A percentile compares a stretch with the other conserved stretches of the same genome.
Conservation (phyloP, 495 filamentous ascomycete genomes). For the Pyronema omphalodes region DNA sequence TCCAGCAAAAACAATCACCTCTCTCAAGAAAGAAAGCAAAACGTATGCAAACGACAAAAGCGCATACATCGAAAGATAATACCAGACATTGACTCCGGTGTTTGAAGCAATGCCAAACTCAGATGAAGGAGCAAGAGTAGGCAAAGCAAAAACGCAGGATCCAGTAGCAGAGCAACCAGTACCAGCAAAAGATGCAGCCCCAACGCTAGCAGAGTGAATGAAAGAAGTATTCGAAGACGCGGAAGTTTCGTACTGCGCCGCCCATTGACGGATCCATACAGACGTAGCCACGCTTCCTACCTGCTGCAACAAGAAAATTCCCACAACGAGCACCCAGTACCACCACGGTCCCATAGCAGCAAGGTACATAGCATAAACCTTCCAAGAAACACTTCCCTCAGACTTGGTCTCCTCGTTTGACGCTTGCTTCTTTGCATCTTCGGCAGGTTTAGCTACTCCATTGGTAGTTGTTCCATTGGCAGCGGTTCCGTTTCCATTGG, state of each 20-base stretch:
- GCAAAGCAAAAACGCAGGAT: conserved; percentile 16
- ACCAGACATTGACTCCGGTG: conserved; percentile 47
- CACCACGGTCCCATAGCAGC: conserved; percentile 81
- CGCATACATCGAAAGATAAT: conserved; percentile 73
- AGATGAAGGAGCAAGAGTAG: conserved; percentile 13
- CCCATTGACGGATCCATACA: conserved; percentile 87
- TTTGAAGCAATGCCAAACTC: neutral
- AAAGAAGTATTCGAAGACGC: conserved; percentile 15
- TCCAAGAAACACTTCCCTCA: conserved; percentile 67
- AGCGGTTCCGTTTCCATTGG: conserved; percentile 26
- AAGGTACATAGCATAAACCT: conserved; percentile 69
- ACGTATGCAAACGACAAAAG: conserved; percentile 58
- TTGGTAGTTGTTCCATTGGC: conserved; percentile 6
- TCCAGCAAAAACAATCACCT: conserved; percentile 79
- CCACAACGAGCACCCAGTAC: conserved; percentile 63
- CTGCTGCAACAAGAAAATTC: conserved; percentile 65
- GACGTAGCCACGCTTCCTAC: conserved; percentile 67
- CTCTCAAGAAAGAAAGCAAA: conserved; percentile 53
- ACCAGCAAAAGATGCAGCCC: conserved; percentile 15
- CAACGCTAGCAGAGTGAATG: conserved; percentile 26
- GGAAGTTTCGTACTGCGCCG: conserved; percentile 15
- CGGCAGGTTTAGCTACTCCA: conserved; percentile 24
- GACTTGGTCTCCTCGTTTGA: conserved; percentile 54
- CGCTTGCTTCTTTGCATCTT: conserved; percentile 26
- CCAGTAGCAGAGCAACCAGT: conserved; percentile 27